Conservation (phyloP, 164 flowering plant species). For the Kalanchoe fedtschenkoi region DNA sequence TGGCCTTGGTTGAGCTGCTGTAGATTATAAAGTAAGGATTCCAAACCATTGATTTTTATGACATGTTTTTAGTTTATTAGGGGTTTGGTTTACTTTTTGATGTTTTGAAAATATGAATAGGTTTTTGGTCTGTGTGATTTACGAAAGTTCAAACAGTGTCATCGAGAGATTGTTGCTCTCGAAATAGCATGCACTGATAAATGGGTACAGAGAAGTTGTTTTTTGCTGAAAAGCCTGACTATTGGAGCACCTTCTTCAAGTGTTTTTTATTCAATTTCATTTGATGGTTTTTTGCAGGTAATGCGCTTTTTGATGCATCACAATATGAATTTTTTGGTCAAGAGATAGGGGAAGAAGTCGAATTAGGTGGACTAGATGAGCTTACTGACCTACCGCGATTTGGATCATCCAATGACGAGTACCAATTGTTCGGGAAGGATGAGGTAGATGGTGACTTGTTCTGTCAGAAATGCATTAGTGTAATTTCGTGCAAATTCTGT, state of each 20-base stretch:
- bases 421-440: constrained; percentile 28
- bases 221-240: background rate
- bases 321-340: constrained; percentile 63
- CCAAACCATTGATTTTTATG: no score
- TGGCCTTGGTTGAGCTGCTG: no score
- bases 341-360: constrained; percentile 39
- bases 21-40: no score
- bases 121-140: no score
- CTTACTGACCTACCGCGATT: constrained; percentile 17
- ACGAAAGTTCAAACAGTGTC: no score
- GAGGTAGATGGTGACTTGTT: constrained; percentile 28
- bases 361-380: constrained; percentile 59
- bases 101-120: no score
- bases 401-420: constrained; percentile 37
- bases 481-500: background rate
- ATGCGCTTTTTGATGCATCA: constrained; percentile 49
- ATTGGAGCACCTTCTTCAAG: background rate
- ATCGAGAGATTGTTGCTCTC: background rate
- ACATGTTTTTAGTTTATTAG: no score
- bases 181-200: background rate
- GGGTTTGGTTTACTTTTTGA: no score
- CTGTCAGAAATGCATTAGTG: background rate
- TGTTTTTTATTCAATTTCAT: background rate
- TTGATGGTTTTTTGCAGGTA: constrained; percentile 18
- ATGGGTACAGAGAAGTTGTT: background rate